phyloP scores from a whole-genome alignment of 2,329 filamentous ascomycete genomes.

The Claviceps paspali region DNA sequence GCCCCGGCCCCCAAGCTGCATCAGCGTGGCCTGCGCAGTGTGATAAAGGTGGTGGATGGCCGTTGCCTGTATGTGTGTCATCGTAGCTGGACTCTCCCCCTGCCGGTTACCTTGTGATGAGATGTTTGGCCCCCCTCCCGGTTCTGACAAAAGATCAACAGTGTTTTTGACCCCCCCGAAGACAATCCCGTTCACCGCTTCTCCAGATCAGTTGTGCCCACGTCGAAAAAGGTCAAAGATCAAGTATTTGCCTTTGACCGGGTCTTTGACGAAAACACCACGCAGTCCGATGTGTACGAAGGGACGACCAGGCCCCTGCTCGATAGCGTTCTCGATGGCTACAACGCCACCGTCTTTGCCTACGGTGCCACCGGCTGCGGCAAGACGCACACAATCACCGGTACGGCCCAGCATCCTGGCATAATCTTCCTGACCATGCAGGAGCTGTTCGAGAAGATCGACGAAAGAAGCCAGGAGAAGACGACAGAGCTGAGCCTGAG shows the following conservation, averaged over 20 bases:
- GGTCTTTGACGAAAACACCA: conserved; percentile 90
- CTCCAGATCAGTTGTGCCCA: conserved; percentile 62
- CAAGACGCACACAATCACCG: conserved; percentile 95
- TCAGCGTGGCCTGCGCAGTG: conserved; percentile 72
- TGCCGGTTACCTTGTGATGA: too few relatives aligned
- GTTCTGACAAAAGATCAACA: conserved; percentile 20
- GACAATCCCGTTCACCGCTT: conserved; percentile 86
- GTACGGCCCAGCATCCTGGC: conserved; percentile 79
- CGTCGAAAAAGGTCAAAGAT: conserved; percentile 88
- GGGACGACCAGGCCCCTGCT: conserved; percentile 78
- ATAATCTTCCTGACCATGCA: conserved; percentile 99
- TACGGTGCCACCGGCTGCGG: conserved; percentile 96
- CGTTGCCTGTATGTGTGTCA: conserved; percentile 83
- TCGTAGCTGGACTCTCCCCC: too few relatives aligned
- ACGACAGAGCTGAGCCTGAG: conserved; percentile 80
- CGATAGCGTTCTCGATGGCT: conserved; percentile 89
- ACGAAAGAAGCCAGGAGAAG: conserved; percentile 75
- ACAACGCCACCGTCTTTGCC: conserved; percentile 97
- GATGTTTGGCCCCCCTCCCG: too few relatives aligned
- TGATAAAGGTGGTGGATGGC: conserved; percentile 94
- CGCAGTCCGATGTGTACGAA: conserved; percentile 89
- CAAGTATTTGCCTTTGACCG: conserved; percentile 95
- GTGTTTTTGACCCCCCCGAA: conserved; percentile 93
- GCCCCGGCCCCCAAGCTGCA: conserved; percentile 71
- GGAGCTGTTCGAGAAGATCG: conserved; percentile 91